These are phyloP conservation scores for Pseudogymnoascus sp. DNA, from an alignment of 2,329 filamentous ascomycete species.

Conservation along the genomic window DNA sequence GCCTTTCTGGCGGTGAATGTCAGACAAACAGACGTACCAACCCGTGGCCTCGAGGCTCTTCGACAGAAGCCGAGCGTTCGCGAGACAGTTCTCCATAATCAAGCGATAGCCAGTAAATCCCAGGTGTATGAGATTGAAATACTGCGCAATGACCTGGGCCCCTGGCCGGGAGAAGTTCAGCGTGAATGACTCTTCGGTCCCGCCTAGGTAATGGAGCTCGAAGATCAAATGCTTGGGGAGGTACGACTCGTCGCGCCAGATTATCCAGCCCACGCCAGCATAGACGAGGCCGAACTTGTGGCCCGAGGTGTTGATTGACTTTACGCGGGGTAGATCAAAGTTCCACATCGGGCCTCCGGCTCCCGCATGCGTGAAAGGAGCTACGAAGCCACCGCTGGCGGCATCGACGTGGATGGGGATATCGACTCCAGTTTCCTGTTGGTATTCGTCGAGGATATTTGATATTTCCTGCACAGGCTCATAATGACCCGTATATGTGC, in stretches of 20 bases:
- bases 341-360: conserved; percentile 52
- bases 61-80: conserved; percentile 55
- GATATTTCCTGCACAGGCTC: conserved; percentile 63
- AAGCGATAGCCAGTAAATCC: conserved; percentile 56
- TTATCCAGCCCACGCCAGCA: conserved; percentile 61
- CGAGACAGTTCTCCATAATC: conserved; percentile 58
- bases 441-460: conserved; percentile 53
- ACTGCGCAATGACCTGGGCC: conserved; percentile 61
- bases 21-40: conserved; percentile 57
- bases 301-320: conserved; percentile 57
- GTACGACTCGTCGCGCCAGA: conserved; percentile 57
- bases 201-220: conserved; percentile 62
- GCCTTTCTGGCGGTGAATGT: conserved; percentile 53
- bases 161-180: conserved; percentile 66
- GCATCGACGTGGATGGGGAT: conserved; percentile 62
- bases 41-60: conserved; percentile 55
- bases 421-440: conserved; percentile 51
- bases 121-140: conserved; percentile 64
- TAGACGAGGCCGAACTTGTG: conserved; percentile 58
- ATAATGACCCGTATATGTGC: conserved; percentile 66
- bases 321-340: conserved; percentile 52
- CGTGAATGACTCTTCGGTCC: conserved; percentile 62
- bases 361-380: conserved; percentile 49
- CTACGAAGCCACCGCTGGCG: conserved; percentile 53
- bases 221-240: conserved; percentile 62